phyloP scores from a whole-genome alignment of 2,329 filamentous ascomycete species.

The Scedosporium dehoogii region DNA sequence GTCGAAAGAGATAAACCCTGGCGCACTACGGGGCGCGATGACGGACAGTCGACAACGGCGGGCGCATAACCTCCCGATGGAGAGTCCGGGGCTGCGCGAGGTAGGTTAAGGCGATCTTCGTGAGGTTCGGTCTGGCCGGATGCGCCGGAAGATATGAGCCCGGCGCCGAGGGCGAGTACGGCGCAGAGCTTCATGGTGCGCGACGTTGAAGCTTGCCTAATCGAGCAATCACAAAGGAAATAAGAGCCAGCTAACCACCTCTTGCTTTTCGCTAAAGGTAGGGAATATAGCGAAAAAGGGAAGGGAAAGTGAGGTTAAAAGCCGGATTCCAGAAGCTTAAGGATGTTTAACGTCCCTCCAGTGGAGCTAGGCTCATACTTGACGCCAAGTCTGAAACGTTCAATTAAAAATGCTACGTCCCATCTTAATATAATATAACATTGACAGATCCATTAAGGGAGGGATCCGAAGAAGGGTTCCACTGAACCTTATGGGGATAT shows the following conservation, averaged over 20 bases:
- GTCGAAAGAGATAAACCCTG: conserved; percentile 46
- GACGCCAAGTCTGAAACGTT: neutral
- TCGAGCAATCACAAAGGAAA: neutral
- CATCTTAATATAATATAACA: no score
- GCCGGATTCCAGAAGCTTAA: neutral
- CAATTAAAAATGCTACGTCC: no score
- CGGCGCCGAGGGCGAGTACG: neutral
- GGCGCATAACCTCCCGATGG: conserved; percentile 61
- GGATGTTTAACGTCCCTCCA: neutral
- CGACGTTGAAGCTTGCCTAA: neutral
- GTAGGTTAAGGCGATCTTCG: neutral
- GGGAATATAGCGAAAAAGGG: neutral
- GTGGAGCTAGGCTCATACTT: neutral
- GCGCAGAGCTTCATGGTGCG: conserved; percentile 8
- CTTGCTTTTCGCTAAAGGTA: no score
- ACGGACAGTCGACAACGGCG: conserved; percentile 56
- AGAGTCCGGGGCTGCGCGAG: conserved; percentile 24
- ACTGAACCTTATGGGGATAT: no score
- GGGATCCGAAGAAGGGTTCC: no score
- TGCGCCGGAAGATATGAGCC: conserved; percentile 5
- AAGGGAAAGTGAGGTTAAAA: neutral
- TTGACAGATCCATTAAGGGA: no score
- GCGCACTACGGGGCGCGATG: conserved; percentile 58
- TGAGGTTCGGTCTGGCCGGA: conserved; percentile 5
- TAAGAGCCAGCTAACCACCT: neutral